Percentiles rank a stretch among this genome's conserved stretches.
Conservation (phyloP, 2,329 filamentous ascomycete species). For the Metarhizium sp. region DNA sequence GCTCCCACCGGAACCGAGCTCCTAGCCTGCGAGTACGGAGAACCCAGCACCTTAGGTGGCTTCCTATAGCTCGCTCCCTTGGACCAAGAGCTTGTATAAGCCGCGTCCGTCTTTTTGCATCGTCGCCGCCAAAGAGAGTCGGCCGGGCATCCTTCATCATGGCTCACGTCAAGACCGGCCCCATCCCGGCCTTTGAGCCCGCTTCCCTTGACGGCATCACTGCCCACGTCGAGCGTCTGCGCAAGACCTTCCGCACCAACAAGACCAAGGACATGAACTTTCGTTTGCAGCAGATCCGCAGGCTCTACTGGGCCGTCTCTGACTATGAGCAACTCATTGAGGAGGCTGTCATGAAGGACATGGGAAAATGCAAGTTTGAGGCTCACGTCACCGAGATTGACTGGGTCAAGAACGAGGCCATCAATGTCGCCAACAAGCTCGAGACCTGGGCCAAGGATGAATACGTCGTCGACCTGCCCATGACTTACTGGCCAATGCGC, state of each 20-base stretch:
- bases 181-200: conserved; percentile 41
- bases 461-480: conserved; percentile 56
- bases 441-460: conserved; percentile 80
- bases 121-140: not conserved
- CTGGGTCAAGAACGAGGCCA: conserved; percentile 72
- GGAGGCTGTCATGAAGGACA: conserved; percentile 67
- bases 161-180: conserved; percentile 24
- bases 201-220: conserved; percentile 61
- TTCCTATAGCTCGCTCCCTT: not conserved
- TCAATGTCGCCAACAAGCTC: conserved; percentile 69
- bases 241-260: conserved; percentile 64
- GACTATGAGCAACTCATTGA: conserved; percentile 66
- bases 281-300: conserved; percentile 76
- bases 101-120: not conserved
- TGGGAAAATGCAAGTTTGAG: conserved; percentile 72
- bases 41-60: too few species aligned
- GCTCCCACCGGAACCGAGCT: too few species aligned
- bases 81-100: not conserved
- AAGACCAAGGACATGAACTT: conserved; percentile 77
- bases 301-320: conserved; percentile 86
- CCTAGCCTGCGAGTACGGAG: too few species aligned
- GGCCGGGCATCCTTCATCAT: conserved; percentile 19
- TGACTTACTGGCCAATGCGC: conserved; percentile 58
- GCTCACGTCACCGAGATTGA: conserved; percentile 63
- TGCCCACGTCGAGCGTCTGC: conserved; percentile 47